Percentiles rank a stretch among this genome's conserved stretches.
These are phyloP conservation scores for Pythium aristosporum DNA, from an alignment of 352 stramenopile genomes.

Conservation along the genomic window DNA sequence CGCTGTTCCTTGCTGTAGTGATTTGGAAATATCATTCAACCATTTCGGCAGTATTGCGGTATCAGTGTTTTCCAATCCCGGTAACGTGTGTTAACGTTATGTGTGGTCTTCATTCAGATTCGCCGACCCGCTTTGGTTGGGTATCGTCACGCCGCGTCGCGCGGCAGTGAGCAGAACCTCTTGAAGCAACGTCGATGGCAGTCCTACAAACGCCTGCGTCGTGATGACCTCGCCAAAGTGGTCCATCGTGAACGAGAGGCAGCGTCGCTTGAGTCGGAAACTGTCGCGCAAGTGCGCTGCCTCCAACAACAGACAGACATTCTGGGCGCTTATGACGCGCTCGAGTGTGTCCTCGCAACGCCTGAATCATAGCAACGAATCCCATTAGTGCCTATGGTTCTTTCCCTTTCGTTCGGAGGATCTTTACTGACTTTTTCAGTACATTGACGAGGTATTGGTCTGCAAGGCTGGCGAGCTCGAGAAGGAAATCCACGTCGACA, in stretches of 20 bases:
- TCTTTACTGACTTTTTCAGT: constrained; percentile 44
- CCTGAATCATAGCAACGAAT: constrained; percentile 28
- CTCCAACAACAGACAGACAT: constrained; percentile 76
- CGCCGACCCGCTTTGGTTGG: constrained; percentile 39
- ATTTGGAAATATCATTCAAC: no score
- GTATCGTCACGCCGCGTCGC: constrained; percentile 63
- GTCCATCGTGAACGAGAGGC: constrained; percentile 79
- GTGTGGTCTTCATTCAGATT: constrained; percentile 1
- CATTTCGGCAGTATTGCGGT: no score
- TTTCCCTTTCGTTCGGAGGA: neutral
- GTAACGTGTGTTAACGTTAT: neutral
- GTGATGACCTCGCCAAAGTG: constrained; percentile 77
- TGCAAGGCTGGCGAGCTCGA: constrained; percentile 80
- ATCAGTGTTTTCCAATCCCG: no score
- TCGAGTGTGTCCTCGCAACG: constrained; percentile 73
- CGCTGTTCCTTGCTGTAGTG: no score
- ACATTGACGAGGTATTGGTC: constrained; percentile 83
- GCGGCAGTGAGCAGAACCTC: constrained; percentile 69
- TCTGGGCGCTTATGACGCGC: constrained; percentile 66
- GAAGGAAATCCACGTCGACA: constrained; percentile 51
- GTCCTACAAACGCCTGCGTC: constrained; percentile 59
- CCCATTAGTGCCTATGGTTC: neutral
- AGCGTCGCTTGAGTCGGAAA: constrained; percentile 76
- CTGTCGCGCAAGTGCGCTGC: constrained; percentile 69
- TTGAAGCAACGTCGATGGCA: constrained; percentile 66